Base-by-base conservation (phyloP, 495 filamentous ascomycete genomes). In the Podospora conica region DNA sequence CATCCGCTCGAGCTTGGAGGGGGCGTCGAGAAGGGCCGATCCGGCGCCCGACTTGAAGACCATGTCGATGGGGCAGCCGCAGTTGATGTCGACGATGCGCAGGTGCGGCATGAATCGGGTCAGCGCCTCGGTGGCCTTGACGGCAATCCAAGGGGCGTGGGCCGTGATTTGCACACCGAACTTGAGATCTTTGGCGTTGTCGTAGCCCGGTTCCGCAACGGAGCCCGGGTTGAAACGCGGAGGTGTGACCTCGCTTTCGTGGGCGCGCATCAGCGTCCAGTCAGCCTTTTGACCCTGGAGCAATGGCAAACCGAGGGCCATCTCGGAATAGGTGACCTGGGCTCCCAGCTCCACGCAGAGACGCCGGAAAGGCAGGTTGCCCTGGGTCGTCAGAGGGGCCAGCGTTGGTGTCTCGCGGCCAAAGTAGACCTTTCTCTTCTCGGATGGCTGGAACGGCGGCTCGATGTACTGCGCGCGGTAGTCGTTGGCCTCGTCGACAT, bases 271-370 rank as follows among this genome's bases (percentile, higher is more conserved):
- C 68, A 98, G 78, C 20, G 95, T 92, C 95, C 95, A 98, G 80
- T 98, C 95, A 1, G 85, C 82, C 73, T 93, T 96, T 58, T 88
- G 83, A 10, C 95, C 95, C 76, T 97, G 92, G n/a, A 98, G 82
- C 59, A 98, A 77, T 12, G 93, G 92, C 70, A 96, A 76, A 48
- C 92, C 87, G 87, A 98, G 91, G 4, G 96, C 95, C 95, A 98
- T 98, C 73, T 98, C 95, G 0, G 95, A 98, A 80, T 97, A 98
- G 3, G 94, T 98, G 40, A 96, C 79, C 68, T 96, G 91, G 21
- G 95, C 93, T 23, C 95, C 96, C 21, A 97, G 85, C 60, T 90
- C 87, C 0, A 88, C 87, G 71, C 95, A 98, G n/a, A 98, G 85
- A 60, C 96, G 86, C 55, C 95, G 90, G 81, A 97, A 98, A 1